Conservation (phyloP, 2,329 filamentous ascomycete species). For the Elsinoe fawcettii region DNA sequence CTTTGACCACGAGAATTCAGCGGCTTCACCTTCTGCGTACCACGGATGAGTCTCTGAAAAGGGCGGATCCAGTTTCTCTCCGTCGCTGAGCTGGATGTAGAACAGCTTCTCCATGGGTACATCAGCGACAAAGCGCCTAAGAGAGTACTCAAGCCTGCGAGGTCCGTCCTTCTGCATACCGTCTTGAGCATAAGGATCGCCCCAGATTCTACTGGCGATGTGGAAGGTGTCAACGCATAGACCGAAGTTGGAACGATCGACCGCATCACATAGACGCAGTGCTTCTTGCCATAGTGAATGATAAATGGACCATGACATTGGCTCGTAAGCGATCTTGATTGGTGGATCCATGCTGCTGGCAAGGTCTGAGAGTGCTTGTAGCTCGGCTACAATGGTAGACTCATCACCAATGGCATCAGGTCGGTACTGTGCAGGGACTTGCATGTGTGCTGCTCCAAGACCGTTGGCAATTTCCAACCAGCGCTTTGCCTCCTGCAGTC, state of each 20-base stretch:
- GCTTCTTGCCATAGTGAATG: not conserved
- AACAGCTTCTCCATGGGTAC: too few species aligned
- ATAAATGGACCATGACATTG: not conserved
- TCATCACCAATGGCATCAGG: not conserved
- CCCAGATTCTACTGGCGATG: too few species aligned
- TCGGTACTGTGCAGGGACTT: slow-evolving; percentile 5
- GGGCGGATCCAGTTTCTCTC: too few species aligned
- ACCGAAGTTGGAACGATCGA: slow-evolving; percentile 50
- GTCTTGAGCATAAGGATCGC: too few species aligned
- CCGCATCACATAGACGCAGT: slow-evolving; percentile 25
- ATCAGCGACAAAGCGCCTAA: too few species aligned
- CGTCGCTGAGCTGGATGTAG: too few species aligned
- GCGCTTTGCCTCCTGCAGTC: not conserved
- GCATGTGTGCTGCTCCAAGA: not conserved
- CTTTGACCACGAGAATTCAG: too few species aligned
- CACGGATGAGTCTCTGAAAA: too few species aligned
- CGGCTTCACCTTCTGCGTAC: too few species aligned
- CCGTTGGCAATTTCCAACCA: not conserved
- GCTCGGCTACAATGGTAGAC: not conserved
- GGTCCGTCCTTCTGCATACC: too few species aligned
- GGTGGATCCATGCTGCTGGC: not conserved
- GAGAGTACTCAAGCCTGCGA: too few species aligned
- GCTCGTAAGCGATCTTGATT: slow-evolving; percentile 2
- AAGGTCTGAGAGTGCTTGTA: not conserved
- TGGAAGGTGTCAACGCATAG: too few species aligned